These are phyloP conservation scores for Hordeum marinum DNA, from an alignment of 176 grass and related monocot genomes.

Conservation along the genomic window DNA sequence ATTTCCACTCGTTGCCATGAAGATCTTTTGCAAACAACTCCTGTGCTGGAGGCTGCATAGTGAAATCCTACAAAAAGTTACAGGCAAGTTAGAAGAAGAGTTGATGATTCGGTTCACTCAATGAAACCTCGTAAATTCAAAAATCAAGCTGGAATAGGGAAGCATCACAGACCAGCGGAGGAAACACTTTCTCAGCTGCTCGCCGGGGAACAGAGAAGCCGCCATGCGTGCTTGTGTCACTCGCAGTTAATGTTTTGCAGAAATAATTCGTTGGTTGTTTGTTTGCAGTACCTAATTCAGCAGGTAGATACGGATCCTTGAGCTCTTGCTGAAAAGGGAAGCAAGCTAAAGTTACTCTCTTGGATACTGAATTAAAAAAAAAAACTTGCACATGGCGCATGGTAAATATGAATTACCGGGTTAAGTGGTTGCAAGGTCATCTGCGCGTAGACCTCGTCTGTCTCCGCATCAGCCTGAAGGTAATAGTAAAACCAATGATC, in stretches of 20 bases:
- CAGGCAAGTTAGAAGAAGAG: conserved; percentile 25
- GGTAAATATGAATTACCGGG: conserved; percentile 53
- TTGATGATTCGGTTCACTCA: not conserved
- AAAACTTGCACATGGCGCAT: not conserved
- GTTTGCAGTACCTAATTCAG: conserved; percentile 77
- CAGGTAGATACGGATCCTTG: conserved; percentile 91
- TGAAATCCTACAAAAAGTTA: conserved; percentile 69
- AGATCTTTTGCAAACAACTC: conserved; percentile 92
- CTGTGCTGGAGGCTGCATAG: conserved; percentile 88
- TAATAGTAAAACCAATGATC: not conserved
- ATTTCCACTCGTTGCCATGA: conserved; percentile 98
- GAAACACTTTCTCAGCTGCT: conserved; percentile 98
- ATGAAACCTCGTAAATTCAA: not conserved
- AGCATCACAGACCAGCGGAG: conserved; percentile 68
- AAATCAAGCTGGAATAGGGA: not conserved
- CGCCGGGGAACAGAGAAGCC: conserved; percentile 99
- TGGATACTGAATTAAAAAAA: not conserved
- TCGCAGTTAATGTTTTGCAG: conserved; percentile 97
- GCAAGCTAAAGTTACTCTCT: conserved; percentile 22
- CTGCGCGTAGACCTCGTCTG: conserved; percentile 96
- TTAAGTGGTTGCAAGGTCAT: conserved; percentile 94
- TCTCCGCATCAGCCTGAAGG: conserved; percentile 83
- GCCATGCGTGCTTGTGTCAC: conserved; percentile 98
- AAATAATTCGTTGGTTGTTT: conserved; percentile 99
- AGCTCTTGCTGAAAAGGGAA: conserved; percentile 79